Percentiles rank a stretch among this genome's conserved stretches.
Evolutionary conservation across 495 filamentous ascomycete species (phyloP).

Genomic region (Cercophora newfieldiana): DNA sequence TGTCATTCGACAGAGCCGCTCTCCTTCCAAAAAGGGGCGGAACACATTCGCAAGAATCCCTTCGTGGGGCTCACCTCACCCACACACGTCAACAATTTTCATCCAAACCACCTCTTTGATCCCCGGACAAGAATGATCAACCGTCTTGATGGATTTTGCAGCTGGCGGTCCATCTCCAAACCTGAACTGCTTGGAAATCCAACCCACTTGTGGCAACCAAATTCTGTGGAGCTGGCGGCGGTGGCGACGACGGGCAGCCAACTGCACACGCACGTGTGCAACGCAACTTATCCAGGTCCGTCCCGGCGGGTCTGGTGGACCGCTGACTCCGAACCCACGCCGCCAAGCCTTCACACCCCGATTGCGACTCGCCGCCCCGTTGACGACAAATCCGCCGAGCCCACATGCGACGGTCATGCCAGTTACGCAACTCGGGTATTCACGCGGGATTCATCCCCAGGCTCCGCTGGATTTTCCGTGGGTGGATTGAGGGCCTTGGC

Average conservation of each 20-base stretch:
- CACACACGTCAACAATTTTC: neutral
- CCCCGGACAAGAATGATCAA: too few relatives aligned
- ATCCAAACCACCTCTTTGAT: too few relatives aligned
- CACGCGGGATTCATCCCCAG: too few relatives aligned
- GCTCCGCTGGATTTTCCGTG: too few relatives aligned
- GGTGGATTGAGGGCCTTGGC: too few relatives aligned
- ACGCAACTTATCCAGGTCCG: neutral
- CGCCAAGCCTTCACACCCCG: neutral
- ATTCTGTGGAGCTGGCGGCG: neutral
- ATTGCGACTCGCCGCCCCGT: neutral
- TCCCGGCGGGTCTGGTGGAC: neutral
- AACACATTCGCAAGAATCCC: too few relatives aligned
- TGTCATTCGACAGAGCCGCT: neutral
- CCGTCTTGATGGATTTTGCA: too few relatives aligned
- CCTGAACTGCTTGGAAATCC: neutral
- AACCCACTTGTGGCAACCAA: neutral
- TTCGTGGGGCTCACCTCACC: too few relatives aligned
- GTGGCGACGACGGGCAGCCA: neutral
- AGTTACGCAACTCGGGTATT: neutral
- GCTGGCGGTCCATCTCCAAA: too few relatives aligned
- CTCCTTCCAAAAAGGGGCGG: too few relatives aligned
- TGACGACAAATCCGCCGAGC: neutral
- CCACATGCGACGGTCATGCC: neutral
- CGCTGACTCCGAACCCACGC: neutral
- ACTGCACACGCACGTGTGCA: neutral